A percentile compares a stretch with the other conserved stretches of the same genome.
phyloP scores from a whole-genome alignment of 768 basidiomycete genomes.

The Mycena alexandri region DNA sequence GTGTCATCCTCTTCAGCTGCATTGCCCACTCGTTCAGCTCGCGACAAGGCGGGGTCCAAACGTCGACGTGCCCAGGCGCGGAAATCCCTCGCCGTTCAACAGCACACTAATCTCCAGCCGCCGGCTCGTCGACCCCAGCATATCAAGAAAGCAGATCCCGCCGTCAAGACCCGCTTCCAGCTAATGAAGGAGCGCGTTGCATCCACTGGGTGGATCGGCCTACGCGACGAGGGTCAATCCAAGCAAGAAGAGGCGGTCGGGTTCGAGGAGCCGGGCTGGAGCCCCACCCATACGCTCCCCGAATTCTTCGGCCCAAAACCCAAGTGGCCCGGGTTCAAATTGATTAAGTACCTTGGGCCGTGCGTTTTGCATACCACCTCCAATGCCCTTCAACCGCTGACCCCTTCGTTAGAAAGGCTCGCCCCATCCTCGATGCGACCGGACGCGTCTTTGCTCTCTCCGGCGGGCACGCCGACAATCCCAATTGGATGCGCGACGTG shows the following conservation, averaged over 20 bases:
- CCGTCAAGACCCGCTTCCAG: neutral
- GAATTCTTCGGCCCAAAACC: conserved; percentile 1
- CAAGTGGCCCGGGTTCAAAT: neutral
- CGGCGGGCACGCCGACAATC: neutral
- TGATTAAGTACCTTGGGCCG: conserved; percentile 1
- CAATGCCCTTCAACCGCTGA: too few relatives aligned
- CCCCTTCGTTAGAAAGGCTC: neutral
- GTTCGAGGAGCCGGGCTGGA: neutral
- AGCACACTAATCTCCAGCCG: too few relatives aligned
- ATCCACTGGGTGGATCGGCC: neutral
- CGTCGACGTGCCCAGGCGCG: too few relatives aligned
- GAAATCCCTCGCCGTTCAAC: too few relatives aligned
- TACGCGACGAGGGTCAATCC: neutral
- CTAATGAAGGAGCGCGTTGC: neutral
- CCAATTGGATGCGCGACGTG: neutral
- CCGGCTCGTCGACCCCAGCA: neutral
- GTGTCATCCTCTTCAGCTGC: too few relatives aligned
- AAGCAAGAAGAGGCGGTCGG: neutral
- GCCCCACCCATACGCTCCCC: neutral
- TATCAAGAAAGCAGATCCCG: neutral
- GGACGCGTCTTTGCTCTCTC: neutral
- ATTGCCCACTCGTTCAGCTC: too few relatives aligned
- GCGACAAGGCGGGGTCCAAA: too few relatives aligned
- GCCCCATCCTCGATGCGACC: neutral
- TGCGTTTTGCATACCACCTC: too few relatives aligned